phyloP scores from a whole-genome alignment of 805 yeast genomes.

The Teunomyces cretensis region DNA sequence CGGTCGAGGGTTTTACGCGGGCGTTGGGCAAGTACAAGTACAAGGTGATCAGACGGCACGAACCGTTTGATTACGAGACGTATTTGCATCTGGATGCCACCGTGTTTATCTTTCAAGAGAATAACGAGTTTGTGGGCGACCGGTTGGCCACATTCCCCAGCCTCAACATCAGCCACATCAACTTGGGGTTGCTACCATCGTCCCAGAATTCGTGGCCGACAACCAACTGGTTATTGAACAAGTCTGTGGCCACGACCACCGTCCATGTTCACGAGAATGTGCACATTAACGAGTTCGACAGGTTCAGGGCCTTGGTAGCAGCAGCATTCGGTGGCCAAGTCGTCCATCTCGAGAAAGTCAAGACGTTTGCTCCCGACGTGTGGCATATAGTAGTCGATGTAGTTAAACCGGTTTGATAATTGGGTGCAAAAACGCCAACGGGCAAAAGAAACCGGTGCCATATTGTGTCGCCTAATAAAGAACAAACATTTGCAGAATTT shows the following conservation, averaged over 20 bases:
- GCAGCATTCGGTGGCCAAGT: constrained; percentile 11
- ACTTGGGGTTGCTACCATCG: constrained; percentile 76
- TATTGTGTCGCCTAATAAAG: no score
- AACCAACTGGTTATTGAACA: constrained; percentile 28
- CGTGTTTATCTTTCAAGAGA: constrained; percentile 60
- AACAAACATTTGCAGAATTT: no score
- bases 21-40: constrained; percentile 55
- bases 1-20: constrained; percentile 64
- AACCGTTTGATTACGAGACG: constrained; percentile 26
- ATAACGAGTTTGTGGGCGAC: constrained; percentile 51
- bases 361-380: constrained; percentile 85
- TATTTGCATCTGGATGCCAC: constrained; percentile 17
- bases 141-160: constrained; percentile 32
- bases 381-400: constrained; percentile 64
- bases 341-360: constrained; percentile 59
- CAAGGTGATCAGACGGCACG: constrained; percentile 27
- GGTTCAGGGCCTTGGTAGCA: constrained; percentile 22
- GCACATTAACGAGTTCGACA: constrained; percentile 39
- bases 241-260: background rate
- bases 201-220: constrained; percentile 62
- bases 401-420: background rate
- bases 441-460: background rate
- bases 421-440: background rate
- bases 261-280: constrained; percentile 81
- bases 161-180: constrained; percentile 55